Base-by-base conservation (phyloP, 805 yeast species). In the Myxozyma geophila region DNA sequence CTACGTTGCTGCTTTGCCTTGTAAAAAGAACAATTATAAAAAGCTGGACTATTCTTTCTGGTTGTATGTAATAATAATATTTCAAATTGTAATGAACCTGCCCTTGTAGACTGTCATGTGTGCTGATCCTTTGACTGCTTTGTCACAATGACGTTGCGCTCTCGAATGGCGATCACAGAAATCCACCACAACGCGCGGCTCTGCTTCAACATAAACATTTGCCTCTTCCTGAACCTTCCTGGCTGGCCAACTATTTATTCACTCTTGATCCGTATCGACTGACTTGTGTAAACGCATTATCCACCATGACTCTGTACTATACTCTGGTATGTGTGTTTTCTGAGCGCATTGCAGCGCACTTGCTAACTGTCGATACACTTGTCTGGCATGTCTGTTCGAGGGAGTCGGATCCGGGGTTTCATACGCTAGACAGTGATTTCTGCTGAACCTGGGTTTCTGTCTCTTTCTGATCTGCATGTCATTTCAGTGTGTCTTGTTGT, bases 291-390 rank as follows among this genome's bases (percentile, higher is more conserved):
- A 6, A 41, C 4, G 19, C 9, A 9, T 44, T 48, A 19, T 9
- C 35, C 59, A 63, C 43, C 37, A 80, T 80, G 82, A 80, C 82
- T 40, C 70, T 80, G 51, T 80, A 80, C 70, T 80, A 80, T 72
- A 70, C 79, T 13, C 50, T 80, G 53, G 82, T 75, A 70, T 46
- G 76, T 68, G n/a, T 35, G 9, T 35, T n/a, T 4, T n/a, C 5
- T 5, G 28, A 28, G 28, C 28, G 28, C 5, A 5, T 28, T 28
- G 28, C 28, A 3, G 5, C 28, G 28, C 28, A 28, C 5, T 28
- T 28, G 28, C 28, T 28, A 28, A 28, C 28, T 28, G 28, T 2
- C 28, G 28, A 28, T 2, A 28, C 28, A 28, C 28, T 28, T 28
- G 5, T 5, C 28, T 28, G 28, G 28, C 28, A 28, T 28, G 28